These are phyloP conservation scores for Sugiyamaella pinicola DNA, from an alignment of 1,139 yeast species.

Conservation along the genomic window DNA sequence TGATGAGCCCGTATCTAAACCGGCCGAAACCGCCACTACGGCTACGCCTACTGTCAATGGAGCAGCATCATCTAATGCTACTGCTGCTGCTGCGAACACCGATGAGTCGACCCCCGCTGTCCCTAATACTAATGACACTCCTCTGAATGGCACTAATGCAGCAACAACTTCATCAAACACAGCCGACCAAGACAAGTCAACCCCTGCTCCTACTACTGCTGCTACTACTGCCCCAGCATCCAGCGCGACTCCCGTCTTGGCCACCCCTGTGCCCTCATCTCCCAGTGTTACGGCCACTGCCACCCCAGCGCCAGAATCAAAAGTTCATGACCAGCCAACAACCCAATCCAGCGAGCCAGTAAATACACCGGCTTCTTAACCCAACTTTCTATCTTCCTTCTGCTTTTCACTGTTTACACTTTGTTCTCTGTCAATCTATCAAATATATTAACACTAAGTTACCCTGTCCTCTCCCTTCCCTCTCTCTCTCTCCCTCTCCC, in stretches of 20 bases:
- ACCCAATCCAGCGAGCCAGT: not conserved
- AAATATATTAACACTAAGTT: not conserved
- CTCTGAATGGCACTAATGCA: too few relatives aligned
- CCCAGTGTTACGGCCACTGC: not conserved
- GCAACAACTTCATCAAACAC: too few relatives aligned
- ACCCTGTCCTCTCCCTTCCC: not conserved
- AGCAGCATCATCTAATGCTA: not conserved
- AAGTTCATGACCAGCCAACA: not conserved
- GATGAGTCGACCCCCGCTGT: not conserved
- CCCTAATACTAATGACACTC: too few relatives aligned
- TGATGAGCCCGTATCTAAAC: constrained; percentile 33
- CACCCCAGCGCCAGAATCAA: constrained; percentile 8
- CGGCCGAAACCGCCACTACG: not conserved
- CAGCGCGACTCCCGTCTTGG: not conserved
- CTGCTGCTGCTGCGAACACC: not conserved
- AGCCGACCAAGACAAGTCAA: too few relatives aligned
- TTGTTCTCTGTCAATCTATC: not conserved
- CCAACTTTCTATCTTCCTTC: not conserved
- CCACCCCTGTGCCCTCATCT: not conserved
- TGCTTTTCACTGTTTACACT: not conserved
- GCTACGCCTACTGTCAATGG: constrained; percentile 2
- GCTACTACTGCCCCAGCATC: not conserved
- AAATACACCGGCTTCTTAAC: not conserved
- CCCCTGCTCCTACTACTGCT: not conserved
- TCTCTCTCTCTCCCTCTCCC: not conserved